Evolutionary conservation across 73 alveolate species (phyloP).

Genomic region (Uronychia setigera): DNA sequence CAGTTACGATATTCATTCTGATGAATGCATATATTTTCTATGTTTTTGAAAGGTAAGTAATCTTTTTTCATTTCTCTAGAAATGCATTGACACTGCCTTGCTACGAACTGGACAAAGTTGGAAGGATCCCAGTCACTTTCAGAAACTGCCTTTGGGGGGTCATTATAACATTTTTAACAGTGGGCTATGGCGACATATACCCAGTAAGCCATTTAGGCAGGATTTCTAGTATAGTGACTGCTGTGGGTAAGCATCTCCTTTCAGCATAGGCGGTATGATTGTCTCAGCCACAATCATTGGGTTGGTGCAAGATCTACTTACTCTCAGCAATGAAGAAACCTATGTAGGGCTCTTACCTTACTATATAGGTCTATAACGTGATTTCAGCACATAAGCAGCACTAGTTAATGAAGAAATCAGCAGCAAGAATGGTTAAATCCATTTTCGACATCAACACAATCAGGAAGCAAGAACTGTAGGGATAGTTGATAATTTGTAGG

Average conservation of each 20-base stretch:
- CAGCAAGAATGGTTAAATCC: not conserved
- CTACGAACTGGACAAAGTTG: not conserved
- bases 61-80: not conserved
- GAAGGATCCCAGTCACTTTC: not conserved
- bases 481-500: not conserved
- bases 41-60: not conserved
- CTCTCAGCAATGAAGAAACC: not conserved
- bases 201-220: conserved; percentile 1
- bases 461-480: not conserved
- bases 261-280: not conserved
- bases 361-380: not conserved
- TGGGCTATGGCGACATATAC: conserved; percentile 5
- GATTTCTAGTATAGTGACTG: not conserved
- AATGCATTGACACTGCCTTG: not conserved
- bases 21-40: not conserved
- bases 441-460: not conserved
- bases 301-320: not conserved
- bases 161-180: not conserved
- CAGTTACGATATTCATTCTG: not conserved
- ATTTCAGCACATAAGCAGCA: not conserved
- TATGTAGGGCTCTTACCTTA: not conserved
- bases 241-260: not conserved
- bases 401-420: not conserved
- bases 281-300: conserved; percentile 8
- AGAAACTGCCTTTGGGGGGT: not conserved